These are phyloP conservation scores for Xerocomus spinulosus DNA, from an alignment of 768 basidiomycete species.

Conservation along the genomic window DNA sequence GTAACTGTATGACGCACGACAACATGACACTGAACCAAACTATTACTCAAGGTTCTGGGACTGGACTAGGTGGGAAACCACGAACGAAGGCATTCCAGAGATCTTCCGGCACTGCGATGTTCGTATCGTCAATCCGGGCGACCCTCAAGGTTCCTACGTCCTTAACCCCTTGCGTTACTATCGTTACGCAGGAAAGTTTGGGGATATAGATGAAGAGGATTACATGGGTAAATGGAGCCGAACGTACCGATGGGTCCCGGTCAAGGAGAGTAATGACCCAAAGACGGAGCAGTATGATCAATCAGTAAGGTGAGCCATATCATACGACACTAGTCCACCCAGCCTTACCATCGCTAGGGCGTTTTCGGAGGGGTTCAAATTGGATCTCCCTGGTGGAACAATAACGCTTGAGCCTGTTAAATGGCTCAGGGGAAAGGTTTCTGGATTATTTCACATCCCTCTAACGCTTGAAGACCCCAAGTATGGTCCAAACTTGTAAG, in stretches of 20 bases:
- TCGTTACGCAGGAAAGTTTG: background rate
- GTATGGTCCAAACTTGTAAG: conserved; percentile 18
- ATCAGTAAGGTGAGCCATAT: conserved; percentile 6
- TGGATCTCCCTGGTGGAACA: background rate
- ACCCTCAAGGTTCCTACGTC: background rate
- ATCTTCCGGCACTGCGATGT: background rate
- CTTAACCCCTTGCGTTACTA: background rate
- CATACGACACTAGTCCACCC: too few relatives aligned
- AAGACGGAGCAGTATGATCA: conserved; percentile 9
- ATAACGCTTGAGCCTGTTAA: background rate
- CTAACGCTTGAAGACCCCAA: conserved; percentile 2
- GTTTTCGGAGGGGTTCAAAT: background rate
- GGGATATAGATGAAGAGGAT: background rate
- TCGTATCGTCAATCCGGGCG: background rate
- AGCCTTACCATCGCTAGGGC: background rate
- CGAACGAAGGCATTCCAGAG: background rate
- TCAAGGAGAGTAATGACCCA: background rate
- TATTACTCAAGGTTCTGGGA: conserved; percentile 12
- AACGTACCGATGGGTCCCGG: conserved; percentile 21
- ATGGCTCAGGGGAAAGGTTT: conserved; percentile 17
- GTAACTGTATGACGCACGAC: background rate
- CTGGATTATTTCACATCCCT: conserved; percentile 13
- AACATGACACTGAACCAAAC: background rate
- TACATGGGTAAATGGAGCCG: background rate
- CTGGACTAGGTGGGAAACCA: background rate